Base-by-base conservation (phyloP, 73 alveolate genomes). In the Urostyla sp. region DNA sequence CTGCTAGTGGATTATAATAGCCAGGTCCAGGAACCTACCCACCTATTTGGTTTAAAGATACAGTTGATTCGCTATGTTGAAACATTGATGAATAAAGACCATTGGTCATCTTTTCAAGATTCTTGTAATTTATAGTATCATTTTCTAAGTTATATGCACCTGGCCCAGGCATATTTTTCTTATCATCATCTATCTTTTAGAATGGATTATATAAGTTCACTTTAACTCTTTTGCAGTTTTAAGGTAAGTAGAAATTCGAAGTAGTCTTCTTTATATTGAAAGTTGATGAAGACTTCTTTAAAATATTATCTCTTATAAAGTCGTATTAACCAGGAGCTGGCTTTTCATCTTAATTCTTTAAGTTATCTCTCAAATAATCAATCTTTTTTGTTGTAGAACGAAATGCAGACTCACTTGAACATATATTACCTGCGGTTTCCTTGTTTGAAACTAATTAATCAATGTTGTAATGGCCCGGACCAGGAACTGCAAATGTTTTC, bases 161-260 rank as follows among this genome's bases (percentile, higher is more conserved):
- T 13, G 92, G 92, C 23, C 77, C 74, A 26, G 80, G 80, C 28
- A 59, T 59, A 21, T 60, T 77, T 44, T 46, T 56, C 10, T 84
- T 60, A 6, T 43, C 6, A 15, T 57, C 92, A 15, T 84, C 88
- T 6, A 84, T 84, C 18, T 74, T 82, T 32, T 72, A 38, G 32
- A 84, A 84, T 0, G 92, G 92, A 50, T 84, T 88, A 44, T 84
- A 84, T 32, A 84, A 59, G 38, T 84, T 79, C 8, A 84, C 92
- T 50, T 84, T 84, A 34, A 84, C 92, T 84, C 92, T 84, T 36
- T 55, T 73, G 46, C 79, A 50, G 35, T 72, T 84, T 6, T 48
- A 26, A 0, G 87, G 88, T 7, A 7, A 37, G 28, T 59, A 27
- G 67, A 84, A 84, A 52, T 56, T 60, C 23, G 88, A 27, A 0